Base-by-base conservation (phyloP, 257 asterid genomes). In the Voacanga thouarsii region DNA sequence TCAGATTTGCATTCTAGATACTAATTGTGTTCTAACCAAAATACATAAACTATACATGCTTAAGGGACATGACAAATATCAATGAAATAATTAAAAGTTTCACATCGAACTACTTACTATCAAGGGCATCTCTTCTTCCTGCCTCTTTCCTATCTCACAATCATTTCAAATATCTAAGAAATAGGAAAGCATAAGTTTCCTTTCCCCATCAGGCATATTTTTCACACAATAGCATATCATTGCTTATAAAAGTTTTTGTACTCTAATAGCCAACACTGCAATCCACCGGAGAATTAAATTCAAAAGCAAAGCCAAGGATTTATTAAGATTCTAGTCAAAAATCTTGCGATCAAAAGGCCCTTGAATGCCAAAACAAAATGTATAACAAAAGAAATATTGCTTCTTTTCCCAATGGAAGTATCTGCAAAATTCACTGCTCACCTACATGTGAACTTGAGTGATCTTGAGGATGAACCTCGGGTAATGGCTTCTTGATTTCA, bases 391-490 rank as follows among this genome's bases (percentile, higher is more conserved):
- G 26, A 59, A 59, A 72, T 60, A 49, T 12, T 39, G 49, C 41
- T 57, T 26, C 76, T 56, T 56, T 39, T 69, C 39, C 60, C 23
- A 3, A 37, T 19, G 23, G 21, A 12, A 37, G 30, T 47, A 44
- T 39, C 26, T 72, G 28, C 0, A 33, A 43, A 60, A 24, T 50
- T 74, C 65, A 72, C 76, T 75, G 65, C 65, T 47, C 53, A 85
- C 96, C 73, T 86, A 90, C 98, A 87, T 56, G 60, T 53, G 86
- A 94, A 94, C 84, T 89, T 86, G 74, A 94, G 94, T 85, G n/a
- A n/a, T 94, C 98, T 39, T 80, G 88, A 78, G 98, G 98, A 79
- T 84, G 91, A 84, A 92, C 84, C 83, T 90, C 97, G 85, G 90
- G 86, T 41, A 94, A 79, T 71, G 86, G 88, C 77, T 23, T 74